A percentile compares a stretch with the other conserved stretches of the same genome.
These are phyloP conservation scores for Aspergillus taichungensis DNA, from an alignment of 495 filamentous ascomycete species.

Conservation along the genomic window DNA sequence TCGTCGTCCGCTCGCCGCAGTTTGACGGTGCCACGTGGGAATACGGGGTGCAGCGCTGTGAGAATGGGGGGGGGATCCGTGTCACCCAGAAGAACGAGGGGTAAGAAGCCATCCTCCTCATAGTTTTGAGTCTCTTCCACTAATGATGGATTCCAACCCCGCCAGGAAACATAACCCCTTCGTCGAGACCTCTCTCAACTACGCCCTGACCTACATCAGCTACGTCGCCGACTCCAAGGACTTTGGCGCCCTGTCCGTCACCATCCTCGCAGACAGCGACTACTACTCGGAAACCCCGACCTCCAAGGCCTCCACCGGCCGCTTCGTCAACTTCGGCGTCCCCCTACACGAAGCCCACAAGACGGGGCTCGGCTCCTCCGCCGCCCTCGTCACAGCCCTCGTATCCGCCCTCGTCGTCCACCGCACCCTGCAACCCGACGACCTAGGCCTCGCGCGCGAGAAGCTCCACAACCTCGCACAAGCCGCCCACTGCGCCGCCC, in stretches of 20 bases:
- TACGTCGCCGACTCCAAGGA: constrained; percentile 42
- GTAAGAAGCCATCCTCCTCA: constrained; percentile 43
- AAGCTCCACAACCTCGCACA: constrained; percentile 87
- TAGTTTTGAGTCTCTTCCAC: neutral
- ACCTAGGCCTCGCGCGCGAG: constrained; percentile 43
- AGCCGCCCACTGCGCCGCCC: constrained; percentile 87
- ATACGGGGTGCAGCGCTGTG: constrained; percentile 62
- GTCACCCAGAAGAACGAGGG: constrained; percentile 65
- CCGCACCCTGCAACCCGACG: constrained; percentile 60
- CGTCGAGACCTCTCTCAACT: constrained; percentile 81
- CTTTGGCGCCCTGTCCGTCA: constrained; percentile 62
- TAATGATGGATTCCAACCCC: neutral
- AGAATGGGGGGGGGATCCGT: constrained; percentile 63
- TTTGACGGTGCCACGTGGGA: constrained; percentile 80
- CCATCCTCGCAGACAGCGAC: constrained; percentile 88
- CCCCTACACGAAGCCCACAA: constrained; percentile 77
- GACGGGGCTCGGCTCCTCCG: constrained; percentile 92
- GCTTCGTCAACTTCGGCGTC: constrained; percentile 70
- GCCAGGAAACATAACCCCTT: constrained; percentile 61
- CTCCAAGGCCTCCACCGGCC: constrained; percentile 18
- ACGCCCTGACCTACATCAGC: constrained; percentile 75
- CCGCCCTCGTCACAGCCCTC: constrained; percentile 87
- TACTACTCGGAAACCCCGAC: constrained; percentile 77
- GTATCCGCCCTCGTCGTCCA: constrained; percentile 67
- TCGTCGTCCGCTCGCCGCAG: constrained; percentile 84